phyloP scores from a whole-genome alignment of 805 yeast genomes.

The Torulaspora microellipsoides region DNA sequence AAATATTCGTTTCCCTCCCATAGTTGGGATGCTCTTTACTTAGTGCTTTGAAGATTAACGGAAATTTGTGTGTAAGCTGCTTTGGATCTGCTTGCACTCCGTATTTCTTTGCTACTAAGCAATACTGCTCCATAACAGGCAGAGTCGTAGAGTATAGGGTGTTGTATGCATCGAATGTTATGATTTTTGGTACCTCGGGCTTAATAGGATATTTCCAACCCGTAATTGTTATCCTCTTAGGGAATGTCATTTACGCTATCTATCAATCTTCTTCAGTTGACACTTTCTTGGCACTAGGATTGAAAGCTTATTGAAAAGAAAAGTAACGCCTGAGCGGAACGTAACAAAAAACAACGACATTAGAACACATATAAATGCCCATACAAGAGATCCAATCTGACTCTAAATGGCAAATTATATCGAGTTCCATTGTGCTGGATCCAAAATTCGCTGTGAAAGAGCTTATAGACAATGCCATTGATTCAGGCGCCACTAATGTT shows the following conservation, averaged over 20 bases:
- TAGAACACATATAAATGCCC: constrained; percentile 10
- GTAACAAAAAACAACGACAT: no score
- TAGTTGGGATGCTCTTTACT: constrained; percentile 51
- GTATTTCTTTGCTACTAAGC: constrained; percentile 42
- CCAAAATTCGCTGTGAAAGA: constrained; percentile 39
- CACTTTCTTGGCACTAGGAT: no score
- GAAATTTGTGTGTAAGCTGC: constrained; percentile 28
- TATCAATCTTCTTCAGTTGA: neutral
- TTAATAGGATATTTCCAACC: constrained; percentile 11
- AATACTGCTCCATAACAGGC: constrained; percentile 53
- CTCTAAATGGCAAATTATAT: constrained; percentile 18
- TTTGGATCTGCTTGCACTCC: constrained; percentile 37
- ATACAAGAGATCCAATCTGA: constrained; percentile 15
- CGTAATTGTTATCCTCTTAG: constrained; percentile 13
- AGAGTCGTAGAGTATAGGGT: constrained; percentile 56
- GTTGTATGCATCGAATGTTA: constrained; percentile 66
- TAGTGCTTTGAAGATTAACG: constrained; percentile 36
- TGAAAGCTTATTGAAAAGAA: constrained; percentile 1
- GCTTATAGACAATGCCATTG: constrained; percentile 40
- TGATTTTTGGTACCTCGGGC: constrained; percentile 38
- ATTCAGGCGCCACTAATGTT: constrained; percentile 34
- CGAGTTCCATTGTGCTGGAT: constrained; percentile 33
- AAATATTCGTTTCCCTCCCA: constrained; percentile 43
- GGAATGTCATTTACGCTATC: constrained; percentile 11
- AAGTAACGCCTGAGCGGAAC: neutral